Evolutionary conservation across 2,329 filamentous ascomycete genomes (phyloP).

Genomic region (Colletotrichum plurivorum): DNA sequence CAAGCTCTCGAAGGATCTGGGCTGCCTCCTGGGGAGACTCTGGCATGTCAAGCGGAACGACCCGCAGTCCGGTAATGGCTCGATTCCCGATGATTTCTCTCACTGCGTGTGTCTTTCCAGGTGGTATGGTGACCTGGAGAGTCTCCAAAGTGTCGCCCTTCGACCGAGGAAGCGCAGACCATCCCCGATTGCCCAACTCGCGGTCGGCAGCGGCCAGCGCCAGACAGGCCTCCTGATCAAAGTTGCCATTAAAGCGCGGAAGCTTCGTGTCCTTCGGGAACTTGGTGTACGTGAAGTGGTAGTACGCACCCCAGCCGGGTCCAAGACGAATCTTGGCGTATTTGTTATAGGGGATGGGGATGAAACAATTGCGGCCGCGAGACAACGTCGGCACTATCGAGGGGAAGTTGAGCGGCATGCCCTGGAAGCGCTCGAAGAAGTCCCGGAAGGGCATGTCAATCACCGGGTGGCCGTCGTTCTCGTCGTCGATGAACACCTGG

Average conservation of each 20-base stretch:
- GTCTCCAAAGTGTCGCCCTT: conserved; percentile 29
- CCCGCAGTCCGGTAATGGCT: conserved; percentile 27
- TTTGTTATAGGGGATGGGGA: conserved; percentile 35
- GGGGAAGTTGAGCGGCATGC: conserved; percentile 35
- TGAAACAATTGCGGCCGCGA: conserved; percentile 35
- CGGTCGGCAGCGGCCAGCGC: conserved; percentile 33
- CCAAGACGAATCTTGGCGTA: conserved; percentile 34
- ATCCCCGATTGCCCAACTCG: conserved; percentile 25
- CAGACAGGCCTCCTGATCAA: conserved; percentile 32
- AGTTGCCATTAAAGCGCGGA: conserved; percentile 26
- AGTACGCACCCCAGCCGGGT: conserved; percentile 32
- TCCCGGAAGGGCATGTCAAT: conserved; percentile 33
- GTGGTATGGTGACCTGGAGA: conserved; percentile 15
- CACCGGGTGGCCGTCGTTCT: conserved; percentile 1
- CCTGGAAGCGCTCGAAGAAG: conserved; percentile 35
- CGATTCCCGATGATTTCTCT: conserved; percentile 34
- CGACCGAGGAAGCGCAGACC: conserved; percentile 33
- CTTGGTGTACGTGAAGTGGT: conserved; percentile 34
- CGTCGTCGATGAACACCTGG: conserved; percentile 32
- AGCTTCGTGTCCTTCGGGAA: conserved; percentile 20
- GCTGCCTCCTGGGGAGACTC: background rate
- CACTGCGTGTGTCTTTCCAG: conserved; percentile 5
- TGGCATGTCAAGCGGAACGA: conserved; percentile 25
- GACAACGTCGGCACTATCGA: conserved; percentile 30
- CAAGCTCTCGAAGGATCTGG: conserved; percentile 23